phyloP scores from a whole-genome alignment of 2,329 filamentous ascomycete species.

The Colletotrichum orchidophilum region DNA sequence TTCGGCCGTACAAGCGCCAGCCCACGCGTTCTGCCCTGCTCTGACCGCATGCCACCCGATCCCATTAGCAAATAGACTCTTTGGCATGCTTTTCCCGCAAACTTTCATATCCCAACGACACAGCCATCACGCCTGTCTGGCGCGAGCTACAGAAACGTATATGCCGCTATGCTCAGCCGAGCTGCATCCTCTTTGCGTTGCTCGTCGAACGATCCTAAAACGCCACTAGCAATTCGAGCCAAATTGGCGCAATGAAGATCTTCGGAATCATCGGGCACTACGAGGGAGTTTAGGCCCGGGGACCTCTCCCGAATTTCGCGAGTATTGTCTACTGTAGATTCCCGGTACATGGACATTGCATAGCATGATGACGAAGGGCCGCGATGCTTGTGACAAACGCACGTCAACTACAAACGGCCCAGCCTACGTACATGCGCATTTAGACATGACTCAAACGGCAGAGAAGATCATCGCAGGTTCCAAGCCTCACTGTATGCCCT shows the following conservation, averaged over 20 bases:
- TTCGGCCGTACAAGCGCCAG: not conserved
- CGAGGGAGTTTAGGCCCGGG: not conserved
- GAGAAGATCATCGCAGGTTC: not conserved
- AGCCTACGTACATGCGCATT: slow-evolving; percentile 6
- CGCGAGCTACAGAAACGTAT: not conserved
- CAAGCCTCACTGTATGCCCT: slow-evolving; percentile 5
- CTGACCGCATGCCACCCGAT: slow-evolving; percentile 1
- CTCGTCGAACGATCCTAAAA: not conserved
- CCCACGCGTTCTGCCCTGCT: not conserved
- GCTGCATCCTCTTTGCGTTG: not conserved
- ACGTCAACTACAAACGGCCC: not conserved
- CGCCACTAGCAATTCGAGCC: not conserved
- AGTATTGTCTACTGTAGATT: not conserved
- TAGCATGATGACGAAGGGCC: not conserved
- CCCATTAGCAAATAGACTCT: not conserved
- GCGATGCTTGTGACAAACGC: not conserved
- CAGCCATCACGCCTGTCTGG: not conserved
- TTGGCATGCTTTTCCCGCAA: not conserved
- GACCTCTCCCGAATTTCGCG: not conserved
- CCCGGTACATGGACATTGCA: not conserved
- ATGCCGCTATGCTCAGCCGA: not conserved
- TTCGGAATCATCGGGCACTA: slow-evolving; percentile 1
- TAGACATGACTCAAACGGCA: slow-evolving; percentile 24
- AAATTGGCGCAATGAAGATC: slow-evolving; percentile 15
- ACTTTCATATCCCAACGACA: not conserved